Evolutionary conservation across 1,139 yeast species (phyloP).

Genomic region (Arxiozyma slooffiae): DNA sequence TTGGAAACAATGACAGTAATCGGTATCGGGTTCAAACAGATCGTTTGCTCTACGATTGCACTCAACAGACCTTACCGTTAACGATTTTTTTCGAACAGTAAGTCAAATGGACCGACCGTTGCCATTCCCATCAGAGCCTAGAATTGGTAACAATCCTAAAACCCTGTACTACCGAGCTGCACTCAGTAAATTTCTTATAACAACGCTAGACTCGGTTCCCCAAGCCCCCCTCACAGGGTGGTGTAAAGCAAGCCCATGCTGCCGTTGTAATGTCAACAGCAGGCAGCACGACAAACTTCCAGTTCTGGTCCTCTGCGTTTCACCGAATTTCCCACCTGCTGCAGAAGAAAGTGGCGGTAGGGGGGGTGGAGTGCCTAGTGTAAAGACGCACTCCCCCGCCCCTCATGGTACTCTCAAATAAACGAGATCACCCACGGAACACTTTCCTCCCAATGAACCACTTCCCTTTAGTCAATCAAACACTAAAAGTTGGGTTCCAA

Average conservation of each 20-base stretch:
- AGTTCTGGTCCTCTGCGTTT: constrained; percentile 21
- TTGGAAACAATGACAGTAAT: constrained; percentile 23
- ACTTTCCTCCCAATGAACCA: too few species aligned
- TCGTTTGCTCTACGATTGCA: constrained; percentile 30
- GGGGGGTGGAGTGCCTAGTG: too few species aligned
- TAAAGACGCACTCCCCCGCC: background rate
- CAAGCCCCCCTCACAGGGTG: constrained; percentile 24
- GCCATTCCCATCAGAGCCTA: constrained; percentile 25
- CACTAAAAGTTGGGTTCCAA: background rate
- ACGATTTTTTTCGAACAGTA: background rate
- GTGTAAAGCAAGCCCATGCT: too few species aligned
- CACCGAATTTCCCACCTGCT: constrained; percentile 35
- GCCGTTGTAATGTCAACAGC: too few species aligned
- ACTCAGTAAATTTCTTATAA: constrained; percentile 15
- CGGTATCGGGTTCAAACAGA: constrained; percentile 31
- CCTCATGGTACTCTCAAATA: too few species aligned
- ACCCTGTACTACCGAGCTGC: constrained; percentile 4
- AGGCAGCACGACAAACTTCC: background rate
- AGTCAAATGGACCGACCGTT: constrained; percentile 27
- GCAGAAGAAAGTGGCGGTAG: background rate
- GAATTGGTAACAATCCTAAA: background rate
- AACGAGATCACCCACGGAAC: too few species aligned
- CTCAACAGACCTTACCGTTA: constrained; percentile 28
- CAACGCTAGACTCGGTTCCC: constrained; percentile 15
- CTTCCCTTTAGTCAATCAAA: background rate